Percentiles rank a stretch among this genome's conserved stretches.
phyloP scores from a whole-genome alignment of 805 yeast species.

The Metschnikowia baotianmanensis region DNA sequence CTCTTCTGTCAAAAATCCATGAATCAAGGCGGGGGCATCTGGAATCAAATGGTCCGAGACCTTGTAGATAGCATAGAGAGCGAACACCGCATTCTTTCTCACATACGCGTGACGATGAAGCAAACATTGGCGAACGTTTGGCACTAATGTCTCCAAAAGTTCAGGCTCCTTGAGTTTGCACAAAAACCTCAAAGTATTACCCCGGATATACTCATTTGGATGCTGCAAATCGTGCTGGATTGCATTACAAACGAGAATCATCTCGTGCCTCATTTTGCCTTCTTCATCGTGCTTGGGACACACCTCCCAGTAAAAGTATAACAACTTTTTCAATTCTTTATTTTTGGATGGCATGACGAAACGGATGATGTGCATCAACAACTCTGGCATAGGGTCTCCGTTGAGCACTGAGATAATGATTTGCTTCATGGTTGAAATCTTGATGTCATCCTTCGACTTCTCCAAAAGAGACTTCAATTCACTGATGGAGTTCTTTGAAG shows the following conservation, averaged over 20 bases:
- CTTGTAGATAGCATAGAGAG: slow-evolving; percentile 76
- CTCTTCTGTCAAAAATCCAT: slow-evolving; percentile 72
- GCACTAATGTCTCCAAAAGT: slow-evolving; percentile 90
- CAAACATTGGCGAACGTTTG: slow-evolving; percentile 84
- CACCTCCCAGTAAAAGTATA: slow-evolving; percentile 97
- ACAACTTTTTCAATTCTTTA: slow-evolving; percentile 86
- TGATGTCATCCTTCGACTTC: slow-evolving; percentile 84
- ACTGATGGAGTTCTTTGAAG: slow-evolving; percentile 57
- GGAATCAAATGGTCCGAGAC: slow-evolving; percentile 88
- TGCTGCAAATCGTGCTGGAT: slow-evolving; percentile 96
- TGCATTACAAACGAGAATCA: slow-evolving; percentile 98
- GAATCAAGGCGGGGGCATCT: slow-evolving; percentile 87
- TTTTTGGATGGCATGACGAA: slow-evolving; percentile 94
- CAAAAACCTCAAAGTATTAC: slow-evolving; percentile 89
- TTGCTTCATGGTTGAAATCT: slow-evolving; percentile 85
- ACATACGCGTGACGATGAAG: slow-evolving; percentile 98
- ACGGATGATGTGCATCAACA: slow-evolving; percentile 94
- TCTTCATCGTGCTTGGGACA: slow-evolving; percentile 86
- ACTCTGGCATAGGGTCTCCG: slow-evolving; percentile 88
- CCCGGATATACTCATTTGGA: slow-evolving; percentile 95
- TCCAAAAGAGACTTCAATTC: slow-evolving; percentile 80
- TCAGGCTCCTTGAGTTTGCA: slow-evolving; percentile 91
- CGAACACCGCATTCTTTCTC: slow-evolving; percentile 94
- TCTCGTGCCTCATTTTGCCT: slow-evolving; percentile 95
- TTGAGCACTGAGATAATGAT: slow-evolving; percentile 84